Evolutionary conservation across 1,139 yeast genomes (phyloP), one percentile per base, ranked within the genome.

Genomic region (Blastobotrys indianensis): DNA sequence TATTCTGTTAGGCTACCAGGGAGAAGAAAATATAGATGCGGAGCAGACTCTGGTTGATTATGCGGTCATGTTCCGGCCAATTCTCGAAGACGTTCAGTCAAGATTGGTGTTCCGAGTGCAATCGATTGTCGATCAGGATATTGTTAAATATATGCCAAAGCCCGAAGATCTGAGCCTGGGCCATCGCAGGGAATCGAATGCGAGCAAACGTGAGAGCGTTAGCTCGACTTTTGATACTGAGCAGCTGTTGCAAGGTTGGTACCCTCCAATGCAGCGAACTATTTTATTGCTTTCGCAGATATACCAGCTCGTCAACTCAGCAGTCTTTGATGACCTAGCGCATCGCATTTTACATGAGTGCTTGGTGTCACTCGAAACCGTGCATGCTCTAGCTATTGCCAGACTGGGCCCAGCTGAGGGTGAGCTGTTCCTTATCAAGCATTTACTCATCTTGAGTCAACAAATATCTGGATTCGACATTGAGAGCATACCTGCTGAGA

Each of bases 281-380:
- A 68, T 88, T 37, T 75, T 85, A 0, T 67, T 90, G 12, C 68
- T 90, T 32, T 82, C 90, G 20, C 85, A 80, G 58, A 82, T 90
- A 17, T 85, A 87, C 60, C 94, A 86, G 58, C 70, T 88, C 54
- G 76, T 90, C 23, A 81, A 82, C 53, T 56, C 69, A n/a, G 70
- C 77, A 8, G 85, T 88, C 1, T 90, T 90, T 66, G 95, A 88
- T 59, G 95, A 87, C 59, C 66, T 90, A 52, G 95, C 97, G 0
- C 95, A 88, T 61, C 79, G 84, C 46, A 80, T 87, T 48, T 86
- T 90, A 4, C 95, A 86, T 59, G 77, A 84, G 41, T 83, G 94
- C 56, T 75, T 90, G 34, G 62, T 68, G 44, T 84, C 79, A 29
- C 72, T 74, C 62, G 75, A 68, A 62, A 70, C 59, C 56, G 85